These are phyloP conservation scores for Populus hybrid DNA, from an alignment of 441 rosid species.

Conservation along the genomic window DNA sequence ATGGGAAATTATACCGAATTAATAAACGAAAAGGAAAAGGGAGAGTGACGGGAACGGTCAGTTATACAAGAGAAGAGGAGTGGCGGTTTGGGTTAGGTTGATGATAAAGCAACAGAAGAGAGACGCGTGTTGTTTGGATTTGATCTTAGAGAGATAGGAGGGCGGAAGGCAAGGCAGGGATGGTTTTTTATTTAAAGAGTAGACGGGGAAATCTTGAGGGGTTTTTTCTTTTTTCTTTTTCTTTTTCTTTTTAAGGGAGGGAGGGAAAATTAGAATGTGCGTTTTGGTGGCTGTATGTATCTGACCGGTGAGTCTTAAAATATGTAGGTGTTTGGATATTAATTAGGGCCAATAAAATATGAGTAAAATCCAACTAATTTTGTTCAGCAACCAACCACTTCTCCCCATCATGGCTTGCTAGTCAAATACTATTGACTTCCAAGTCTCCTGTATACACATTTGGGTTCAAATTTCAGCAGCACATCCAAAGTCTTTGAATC, in stretches of 20 bases:
- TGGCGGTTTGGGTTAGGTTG: not conserved
- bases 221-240: not conserved
- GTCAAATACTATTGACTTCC: too few species aligned
- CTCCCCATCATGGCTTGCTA: too few species aligned
- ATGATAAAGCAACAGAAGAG: not conserved
- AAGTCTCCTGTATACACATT: too few species aligned
- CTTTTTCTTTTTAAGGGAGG: not conserved
- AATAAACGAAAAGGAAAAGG: not conserved
- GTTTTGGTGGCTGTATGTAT: not conserved
- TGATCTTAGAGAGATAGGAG: conserved; percentile 3
- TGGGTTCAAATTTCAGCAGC: too few species aligned
- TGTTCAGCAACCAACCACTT: too few species aligned
- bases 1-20: not conserved
- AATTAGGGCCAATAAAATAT: too few species aligned
- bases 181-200: not conserved
- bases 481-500: too few species aligned
- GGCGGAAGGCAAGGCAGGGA: not conserved
- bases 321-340: too few species aligned
- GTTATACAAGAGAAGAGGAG: not conserved
- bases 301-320: too few species aligned
- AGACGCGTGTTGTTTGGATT: not conserved
- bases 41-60: not conserved
- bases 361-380: too few species aligned
- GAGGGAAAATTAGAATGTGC: conserved; percentile 14
- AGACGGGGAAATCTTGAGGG: conserved; percentile 13